Evolutionary conservation across 2,329 filamentous ascomycete species (phyloP).

Genomic region (Neonectria coccinea): DNA sequence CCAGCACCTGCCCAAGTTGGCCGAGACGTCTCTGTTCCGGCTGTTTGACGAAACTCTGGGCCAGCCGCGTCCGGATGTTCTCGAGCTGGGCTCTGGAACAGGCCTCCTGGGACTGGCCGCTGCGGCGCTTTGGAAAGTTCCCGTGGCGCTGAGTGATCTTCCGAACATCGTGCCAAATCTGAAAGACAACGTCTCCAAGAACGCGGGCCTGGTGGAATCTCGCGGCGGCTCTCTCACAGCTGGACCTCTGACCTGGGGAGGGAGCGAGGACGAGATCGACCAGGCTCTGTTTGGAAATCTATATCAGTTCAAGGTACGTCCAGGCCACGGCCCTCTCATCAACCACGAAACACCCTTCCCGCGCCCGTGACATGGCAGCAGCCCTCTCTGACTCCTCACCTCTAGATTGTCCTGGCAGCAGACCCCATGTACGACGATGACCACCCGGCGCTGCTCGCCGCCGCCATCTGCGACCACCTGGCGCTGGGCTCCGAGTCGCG

Average conservation of each 20-base stretch:
- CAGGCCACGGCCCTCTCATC: constrained; percentile 18
- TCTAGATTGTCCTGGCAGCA: constrained; percentile 80
- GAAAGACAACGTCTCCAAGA: constrained; percentile 75
- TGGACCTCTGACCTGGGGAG: constrained; percentile 81
- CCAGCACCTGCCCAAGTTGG: constrained; percentile 70
- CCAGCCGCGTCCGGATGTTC: constrained; percentile 53
- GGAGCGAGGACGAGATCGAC: constrained; percentile 58
- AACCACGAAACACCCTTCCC: neutral
- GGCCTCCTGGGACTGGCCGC: constrained; percentile 91
- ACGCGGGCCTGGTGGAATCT: constrained; percentile 65
- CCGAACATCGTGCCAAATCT: constrained; percentile 87
- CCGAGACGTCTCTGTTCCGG: constrained; percentile 57
- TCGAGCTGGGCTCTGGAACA: constrained; percentile 92
- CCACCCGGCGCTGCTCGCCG: constrained; percentile 80
- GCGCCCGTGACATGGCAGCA: constrained; percentile 23
- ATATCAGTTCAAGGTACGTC: constrained; percentile 64
- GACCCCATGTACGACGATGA: constrained; percentile 89
- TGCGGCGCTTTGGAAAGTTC: constrained; percentile 74
- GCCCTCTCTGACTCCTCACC: constrained; percentile 20
- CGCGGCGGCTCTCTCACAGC: constrained; percentile 69
- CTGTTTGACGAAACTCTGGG: constrained; percentile 55
- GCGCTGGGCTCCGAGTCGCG: constrained; percentile 66
- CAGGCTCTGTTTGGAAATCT: constrained; percentile 56
- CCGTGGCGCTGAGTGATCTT: constrained; percentile 84
- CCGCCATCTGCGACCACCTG: constrained; percentile 77